These are phyloP conservation scores for Solanum peruvianum DNA, from an alignment of 257 asterid species.

Conservation along the genomic window DNA sequence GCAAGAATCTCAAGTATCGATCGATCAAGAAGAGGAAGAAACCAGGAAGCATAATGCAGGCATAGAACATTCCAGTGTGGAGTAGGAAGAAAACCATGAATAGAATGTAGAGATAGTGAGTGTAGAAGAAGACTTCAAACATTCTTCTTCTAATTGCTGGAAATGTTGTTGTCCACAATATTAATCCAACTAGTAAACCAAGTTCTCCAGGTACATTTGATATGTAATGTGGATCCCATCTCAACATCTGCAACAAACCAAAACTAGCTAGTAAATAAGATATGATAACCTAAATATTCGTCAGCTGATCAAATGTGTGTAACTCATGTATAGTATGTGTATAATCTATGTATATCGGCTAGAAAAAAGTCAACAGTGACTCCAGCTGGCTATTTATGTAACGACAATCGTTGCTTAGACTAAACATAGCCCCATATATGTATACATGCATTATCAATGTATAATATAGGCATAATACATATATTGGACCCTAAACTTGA, in stretches of 20 bases:
- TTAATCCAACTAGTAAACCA: constrained; percentile 48
- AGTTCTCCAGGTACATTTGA: constrained; percentile 91
- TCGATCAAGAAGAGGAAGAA: constrained; percentile 74
- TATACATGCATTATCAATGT: neutral
- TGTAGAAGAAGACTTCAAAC: constrained; percentile 77
- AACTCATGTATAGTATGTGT: neutral
- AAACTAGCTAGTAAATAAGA: neutral
- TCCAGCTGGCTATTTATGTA: neutral
- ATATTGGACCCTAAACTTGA: no score
- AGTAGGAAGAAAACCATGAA: constrained; percentile 68
- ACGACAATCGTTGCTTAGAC: no score
- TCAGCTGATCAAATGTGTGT: neutral
- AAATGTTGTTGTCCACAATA: constrained; percentile 58
- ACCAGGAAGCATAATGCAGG: constrained; percentile 89
- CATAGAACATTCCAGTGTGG: constrained; percentile 75
- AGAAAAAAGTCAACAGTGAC: neutral
- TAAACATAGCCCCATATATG: neutral
- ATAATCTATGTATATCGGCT: neutral
- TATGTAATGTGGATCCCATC: constrained; percentile 77
- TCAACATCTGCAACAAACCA: constrained; percentile 35
- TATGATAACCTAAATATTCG: neutral
- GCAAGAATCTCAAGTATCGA: constrained; percentile 72
- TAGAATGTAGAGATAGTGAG: constrained; percentile 77
- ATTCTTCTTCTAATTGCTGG: constrained; percentile 59
- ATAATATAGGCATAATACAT: neutral